Evolutionary conservation across 768 basidiomycete species (phyloP).

Genomic region (Russula ochroleuca): DNA sequence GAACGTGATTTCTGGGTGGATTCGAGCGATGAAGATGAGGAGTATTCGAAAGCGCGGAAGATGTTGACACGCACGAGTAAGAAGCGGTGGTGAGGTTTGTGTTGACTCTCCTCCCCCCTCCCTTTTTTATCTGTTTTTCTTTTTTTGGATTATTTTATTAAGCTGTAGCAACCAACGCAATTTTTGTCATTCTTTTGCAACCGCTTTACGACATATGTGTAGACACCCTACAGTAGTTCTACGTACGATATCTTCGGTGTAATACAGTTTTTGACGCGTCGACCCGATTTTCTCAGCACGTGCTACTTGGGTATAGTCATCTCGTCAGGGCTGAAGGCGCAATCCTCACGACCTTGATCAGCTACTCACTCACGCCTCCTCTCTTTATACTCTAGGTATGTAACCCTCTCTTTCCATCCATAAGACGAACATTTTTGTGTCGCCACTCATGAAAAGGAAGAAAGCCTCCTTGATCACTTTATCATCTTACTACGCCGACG

Average conservation of each 20-base stretch:
- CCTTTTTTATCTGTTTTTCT: background rate
- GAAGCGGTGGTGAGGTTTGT: constrained; percentile 35
- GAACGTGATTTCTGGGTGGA: constrained; percentile 59
- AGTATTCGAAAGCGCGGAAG: constrained; percentile 54
- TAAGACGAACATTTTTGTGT: too few species aligned
- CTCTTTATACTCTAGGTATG: constrained; percentile 10
- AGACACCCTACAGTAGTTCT: background rate
- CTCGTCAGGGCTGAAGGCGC: constrained; percentile 1
- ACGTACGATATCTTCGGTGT: constrained; percentile 3
- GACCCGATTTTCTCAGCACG: constrained; percentile 21
- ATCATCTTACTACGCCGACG: background rate
- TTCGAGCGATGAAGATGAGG: constrained; percentile 69
- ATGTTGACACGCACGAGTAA: constrained; percentile 47
- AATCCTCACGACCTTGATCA: constrained; percentile 14
- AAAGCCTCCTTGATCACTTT: constrained; percentile 1
- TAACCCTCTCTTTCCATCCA: too few species aligned
- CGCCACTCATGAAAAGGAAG: background rate
- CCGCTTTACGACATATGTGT: background rate
- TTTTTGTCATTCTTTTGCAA: background rate
- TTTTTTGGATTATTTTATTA: background rate
- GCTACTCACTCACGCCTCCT: constrained; percentile 3
- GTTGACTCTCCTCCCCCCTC: background rate
- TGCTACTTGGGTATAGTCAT: background rate
- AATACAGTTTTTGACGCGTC: background rate
- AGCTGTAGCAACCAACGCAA: background rate